These are phyloP conservation scores for Entomortierella parvispora DNA, from an alignment of 192 early-diverging fungal genomes.

Conservation along the genomic window DNA sequence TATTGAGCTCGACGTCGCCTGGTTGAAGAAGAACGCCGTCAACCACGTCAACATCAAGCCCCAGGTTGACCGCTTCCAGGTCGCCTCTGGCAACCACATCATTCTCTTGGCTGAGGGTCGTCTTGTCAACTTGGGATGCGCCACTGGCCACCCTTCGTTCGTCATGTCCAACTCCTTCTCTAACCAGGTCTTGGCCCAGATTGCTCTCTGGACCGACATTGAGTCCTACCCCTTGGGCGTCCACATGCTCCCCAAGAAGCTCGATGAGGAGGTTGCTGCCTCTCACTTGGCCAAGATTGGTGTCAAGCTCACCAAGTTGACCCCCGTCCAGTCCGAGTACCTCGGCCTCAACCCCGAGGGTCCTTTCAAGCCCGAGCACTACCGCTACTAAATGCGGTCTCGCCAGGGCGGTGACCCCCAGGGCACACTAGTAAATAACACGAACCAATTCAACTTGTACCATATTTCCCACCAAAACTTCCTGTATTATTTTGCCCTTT, in stretches of 20 bases:
- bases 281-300: conserved; percentile 95
- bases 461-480: background rate
- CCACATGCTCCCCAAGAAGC: conserved; percentile 98
- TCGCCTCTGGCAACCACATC: conserved; percentile 92
- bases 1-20: conserved; percentile 98
- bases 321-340: conserved; percentile 72
- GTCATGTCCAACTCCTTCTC: conserved; percentile 99
- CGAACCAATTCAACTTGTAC: conserved; percentile 31
- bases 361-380: conserved; percentile 97
- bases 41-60: conserved; percentile 96
- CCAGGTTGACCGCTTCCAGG: conserved; percentile 96
- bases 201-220: conserved; percentile 96
- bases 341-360: conserved; percentile 83
- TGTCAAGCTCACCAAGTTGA: conserved; percentile 92
- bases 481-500: background rate
- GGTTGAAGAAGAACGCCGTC: conserved; percentile 95
- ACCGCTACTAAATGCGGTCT: conserved; percentile 77
- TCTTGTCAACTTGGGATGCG: conserved; percentile 99
- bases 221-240: conserved; percentile 92
- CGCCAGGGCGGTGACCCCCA: no score
- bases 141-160: conserved; percentile 98
- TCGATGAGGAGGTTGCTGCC: conserved; percentile 98
- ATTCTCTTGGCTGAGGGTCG: conserved; percentile 99
- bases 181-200: conserved; percentile 99
- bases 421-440: background rate